These are phyloP conservation scores for Botrytis elliptica DNA, from an alignment of 2,329 filamentous ascomycete species.

Conservation along the genomic window DNA sequence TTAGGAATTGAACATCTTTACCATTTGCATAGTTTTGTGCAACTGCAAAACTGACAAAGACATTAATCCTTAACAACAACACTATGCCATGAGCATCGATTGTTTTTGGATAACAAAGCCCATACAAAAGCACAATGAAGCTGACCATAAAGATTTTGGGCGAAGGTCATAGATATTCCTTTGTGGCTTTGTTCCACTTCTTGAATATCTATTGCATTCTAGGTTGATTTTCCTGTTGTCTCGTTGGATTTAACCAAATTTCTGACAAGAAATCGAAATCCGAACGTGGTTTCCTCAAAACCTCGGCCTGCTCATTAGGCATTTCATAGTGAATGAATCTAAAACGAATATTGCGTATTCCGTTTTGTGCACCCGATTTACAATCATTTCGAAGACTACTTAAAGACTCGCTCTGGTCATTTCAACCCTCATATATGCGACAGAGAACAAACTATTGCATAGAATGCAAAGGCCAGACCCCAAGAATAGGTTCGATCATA, in stretches of 20 bases:
- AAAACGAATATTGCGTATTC: not conserved
- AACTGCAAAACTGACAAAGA: not conserved
- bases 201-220: not conserved
- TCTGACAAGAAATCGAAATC: not conserved
- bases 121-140: not conserved
- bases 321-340: not conserved
- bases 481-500: not conserved
- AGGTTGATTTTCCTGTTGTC: not conserved
- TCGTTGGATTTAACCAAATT: not conserved
- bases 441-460: not conserved
- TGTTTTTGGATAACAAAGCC: not conserved
- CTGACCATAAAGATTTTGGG: not conserved
- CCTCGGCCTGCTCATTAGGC: too few relatives aligned
- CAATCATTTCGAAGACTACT: not conserved
- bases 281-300: not conserved
- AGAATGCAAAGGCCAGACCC: not conserved
- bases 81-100: slow-evolving; percentile 13
- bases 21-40: not conserved
- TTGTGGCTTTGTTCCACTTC: not conserved
- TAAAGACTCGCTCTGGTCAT: not conserved
- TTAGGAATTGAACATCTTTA: not conserved
- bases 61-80: not conserved
- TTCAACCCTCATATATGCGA: not conserved
- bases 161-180: not conserved
- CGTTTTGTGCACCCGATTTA: not conserved